Conservation (phyloP, 768 basidiomycete species). For the Hypsizygus marmoreus region DNA sequence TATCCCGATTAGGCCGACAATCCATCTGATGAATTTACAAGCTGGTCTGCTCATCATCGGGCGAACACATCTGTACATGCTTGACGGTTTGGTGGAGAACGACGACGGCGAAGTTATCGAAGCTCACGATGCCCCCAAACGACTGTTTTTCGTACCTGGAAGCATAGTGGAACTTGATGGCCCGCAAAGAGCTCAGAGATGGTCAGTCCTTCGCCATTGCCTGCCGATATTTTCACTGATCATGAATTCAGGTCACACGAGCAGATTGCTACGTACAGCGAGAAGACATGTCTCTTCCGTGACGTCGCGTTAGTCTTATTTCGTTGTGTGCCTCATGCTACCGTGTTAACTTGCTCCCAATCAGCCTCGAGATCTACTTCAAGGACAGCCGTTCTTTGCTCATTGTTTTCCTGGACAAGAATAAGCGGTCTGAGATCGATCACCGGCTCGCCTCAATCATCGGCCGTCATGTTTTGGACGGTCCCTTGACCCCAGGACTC, state of each 20-base stretch:
- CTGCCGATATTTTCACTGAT: not conserved
- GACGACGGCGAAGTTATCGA: constrained; percentile 89
- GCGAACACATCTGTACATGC: constrained; percentile 81
- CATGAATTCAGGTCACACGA: constrained; percentile 67
- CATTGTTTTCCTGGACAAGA: constrained; percentile 75
- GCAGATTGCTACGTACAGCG: constrained; percentile 76
- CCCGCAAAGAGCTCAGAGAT: constrained; percentile 80
- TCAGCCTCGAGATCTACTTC: constrained; percentile 89
- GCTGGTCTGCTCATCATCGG: constrained; percentile 91
- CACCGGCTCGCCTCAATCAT: constrained; percentile 53
- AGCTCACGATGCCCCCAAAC: constrained; percentile 80
- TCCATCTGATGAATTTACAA: constrained; percentile 23
- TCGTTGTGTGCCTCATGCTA: not conserved
- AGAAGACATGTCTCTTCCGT: constrained; percentile 85
- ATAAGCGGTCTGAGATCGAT: constrained; percentile 61
- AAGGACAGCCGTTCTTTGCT: constrained; percentile 88
- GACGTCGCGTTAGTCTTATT: constrained; percentile 78
- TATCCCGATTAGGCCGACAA: not conserved
- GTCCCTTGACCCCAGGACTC: constrained; percentile 49
- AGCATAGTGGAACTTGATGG: constrained; percentile 79
- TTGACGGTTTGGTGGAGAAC: constrained; percentile 87
- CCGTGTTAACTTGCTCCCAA: not conserved
- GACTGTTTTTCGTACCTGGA: constrained; percentile 81
- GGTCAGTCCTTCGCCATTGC: constrained; percentile 46
- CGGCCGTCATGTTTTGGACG: constrained; percentile 39